These are phyloP conservation scores for Capsella bursapastoris DNA, from an alignment of 345 rosid species.

Conservation along the genomic window DNA sequence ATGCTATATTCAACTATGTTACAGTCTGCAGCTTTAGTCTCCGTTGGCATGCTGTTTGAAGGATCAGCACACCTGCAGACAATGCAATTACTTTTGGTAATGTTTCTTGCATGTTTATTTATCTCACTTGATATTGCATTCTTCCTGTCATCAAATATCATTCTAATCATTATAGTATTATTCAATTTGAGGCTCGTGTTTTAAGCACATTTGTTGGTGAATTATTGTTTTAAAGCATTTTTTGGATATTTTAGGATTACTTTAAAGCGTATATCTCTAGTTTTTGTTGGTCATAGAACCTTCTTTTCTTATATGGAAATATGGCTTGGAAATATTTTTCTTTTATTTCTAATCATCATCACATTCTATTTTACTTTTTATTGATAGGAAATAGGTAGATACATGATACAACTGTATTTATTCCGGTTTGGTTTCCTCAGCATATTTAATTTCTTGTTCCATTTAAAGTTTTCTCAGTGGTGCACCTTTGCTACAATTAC, in stretches of 20 bases:
- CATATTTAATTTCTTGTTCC: not conserved
- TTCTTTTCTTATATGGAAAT: slow-evolving; percentile 20
- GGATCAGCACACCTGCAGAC: slow-evolving; percentile 93
- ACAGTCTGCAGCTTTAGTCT: slow-evolving; percentile 92
- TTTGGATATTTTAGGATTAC: not conserved
- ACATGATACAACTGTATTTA: slow-evolving; percentile 15
- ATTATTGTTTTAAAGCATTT: slow-evolving; percentile 10
- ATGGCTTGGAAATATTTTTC: slow-evolving; percentile 5
- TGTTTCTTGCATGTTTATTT: slow-evolving; percentile 13
- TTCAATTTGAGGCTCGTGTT: slow-evolving; percentile 16
- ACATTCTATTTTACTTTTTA: slow-evolving; percentile 8
- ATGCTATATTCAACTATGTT: slow-evolving; percentile 41
- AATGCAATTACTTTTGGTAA: slow-evolving; percentile 88
- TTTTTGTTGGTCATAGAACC: slow-evolving; percentile 16
- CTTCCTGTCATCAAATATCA: slow-evolving; percentile 23
- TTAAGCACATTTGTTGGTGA: slow-evolving; percentile 13
- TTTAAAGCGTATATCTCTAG: not conserved
- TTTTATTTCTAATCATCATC: slow-evolving; percentile 4
- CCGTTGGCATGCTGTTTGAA: slow-evolving; percentile 91
- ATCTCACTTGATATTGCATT: slow-evolving; percentile 18
- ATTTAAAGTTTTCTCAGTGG: not conserved
- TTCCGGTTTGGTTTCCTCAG: slow-evolving; percentile 3
- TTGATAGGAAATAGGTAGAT: slow-evolving; percentile 2
- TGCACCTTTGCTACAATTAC: slow-evolving; percentile 14
- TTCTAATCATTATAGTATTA: slow-evolving; percentile 18